Evolutionary conservation across 495 filamentous ascomycete genomes (phyloP), one percentile per base, ranked within the genome.

Genomic region (Hypoxylon fuscum): DNA sequence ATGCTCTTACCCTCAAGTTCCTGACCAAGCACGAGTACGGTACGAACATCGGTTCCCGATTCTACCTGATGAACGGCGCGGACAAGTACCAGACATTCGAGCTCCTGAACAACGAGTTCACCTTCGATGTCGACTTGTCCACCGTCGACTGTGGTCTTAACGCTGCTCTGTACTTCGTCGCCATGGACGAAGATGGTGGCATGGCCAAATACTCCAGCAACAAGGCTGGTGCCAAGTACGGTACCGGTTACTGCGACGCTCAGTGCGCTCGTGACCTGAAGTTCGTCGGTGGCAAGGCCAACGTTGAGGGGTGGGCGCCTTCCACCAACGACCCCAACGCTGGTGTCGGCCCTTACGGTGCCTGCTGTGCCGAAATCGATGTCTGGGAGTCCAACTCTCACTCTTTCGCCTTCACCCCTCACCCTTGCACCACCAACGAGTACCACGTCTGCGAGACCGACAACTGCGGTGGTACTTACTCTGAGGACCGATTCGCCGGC

Each of bases 341-440:
- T 32, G 87, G 87, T 38, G 55, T 78, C 18, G 87, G 87, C 46
- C 70, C 75, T 32, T 80, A 85, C 59, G 88, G 88, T 59, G 80
- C 84, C 57, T 91, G 88, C 83, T 91, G 88, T 74, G 82, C 84
- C 4, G 88, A 91, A 74, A 86, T 91, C 77, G 88, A 91, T 65
- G 80, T 91, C 72, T 89, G 87, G 85, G 87, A 90, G 71, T 87
- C 88, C 63, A 91, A 91, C 80, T 81, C 79, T 22, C 78, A 83
- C 70, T 79, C 86, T 8, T 85, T 82, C 31, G 85, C 85, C 23
- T 74, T 81, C 59, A 89, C 88, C 9, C 87, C 87, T 18, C 88
- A 91, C 72, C 82, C 88, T 38, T 91, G 88, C 79, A 79, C 79
- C 55, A 78, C 71, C 62, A 74, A 83, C 35, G 76, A 72, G 25